Base-by-base conservation (phyloP, 2,329 filamentous ascomycete species). In the Basipetospora chlamydospora region DNA sequence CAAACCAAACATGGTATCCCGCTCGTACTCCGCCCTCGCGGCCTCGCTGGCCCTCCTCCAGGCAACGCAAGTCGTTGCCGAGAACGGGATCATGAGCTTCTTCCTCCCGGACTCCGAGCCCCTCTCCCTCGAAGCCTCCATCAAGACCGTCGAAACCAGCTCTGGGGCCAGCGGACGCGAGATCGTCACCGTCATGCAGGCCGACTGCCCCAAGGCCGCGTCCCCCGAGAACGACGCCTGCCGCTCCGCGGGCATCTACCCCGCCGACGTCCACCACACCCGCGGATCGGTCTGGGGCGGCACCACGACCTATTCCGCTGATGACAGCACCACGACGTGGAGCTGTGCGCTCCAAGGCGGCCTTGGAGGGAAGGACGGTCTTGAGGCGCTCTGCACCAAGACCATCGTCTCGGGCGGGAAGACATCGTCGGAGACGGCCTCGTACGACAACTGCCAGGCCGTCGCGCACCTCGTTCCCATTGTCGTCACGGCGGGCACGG, bases 161-260 rank as follows among this genome's bases (percentile, higher is more conserved):
- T 17, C 26, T 8, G 18, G 12, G 15, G n/a, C 20, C 13, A n/a
- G n/a, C n/a, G n/a, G n/a, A n/a, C n/a, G n/a, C n/a, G n/a, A n/a
- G n/a, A 5, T 16, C 3, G 39, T 41, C 28, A 39, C 37, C 5
- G 37, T 30, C 3, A 13, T 41, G 3, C 5, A 35, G 15, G 32
- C 44, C 3, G 39, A 35, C n/a, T 45, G 43, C 32, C 42, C 40
- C 8, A 41, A 39, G 8, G 39, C 35, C 2, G 17, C 17, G 1
- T 43, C 40, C 2, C 43, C 42, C 1, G 40, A 41, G 11, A 43
- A 42, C 35, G 42, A 45, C 32, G 43, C 42, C 12, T 45, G 43
- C 26, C 43, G 42, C 17, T 20, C 40, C 5, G 40, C 40, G 2
- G 37, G 38, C 29, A 41, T 45, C 39, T 45, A 45, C 29, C 42